Base-by-base conservation (phyloP, 2,329 filamentous ascomycete genomes). In the Cladosporium sp. region DNA sequence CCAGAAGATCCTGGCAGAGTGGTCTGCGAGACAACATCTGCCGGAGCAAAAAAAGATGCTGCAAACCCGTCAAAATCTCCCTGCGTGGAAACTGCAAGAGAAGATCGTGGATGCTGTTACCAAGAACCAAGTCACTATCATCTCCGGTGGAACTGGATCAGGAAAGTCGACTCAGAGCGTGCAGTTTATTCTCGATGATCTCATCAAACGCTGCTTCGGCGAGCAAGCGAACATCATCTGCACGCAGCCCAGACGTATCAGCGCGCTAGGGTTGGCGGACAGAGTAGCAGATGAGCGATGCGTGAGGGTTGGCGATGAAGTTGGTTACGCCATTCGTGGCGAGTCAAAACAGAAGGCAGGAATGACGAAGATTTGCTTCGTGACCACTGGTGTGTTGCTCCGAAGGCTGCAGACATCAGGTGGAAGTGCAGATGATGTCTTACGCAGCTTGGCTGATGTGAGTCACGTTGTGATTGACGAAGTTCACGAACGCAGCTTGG, bases 111-210 rank as follows among this genome's bases (percentile, higher is more conserved):
- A 80, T 16, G 86, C 87, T 0, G 87, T 98, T 45, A 79, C 79
- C 40, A 74, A 78, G 4, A 83, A 92, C 63, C 86, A 96, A 68
- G 90, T 98, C 46, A 95, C 89, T 1, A 96, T 98, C 63, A 93
- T 98, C 61, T 95, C 91, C 41, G 93, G 93, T 60, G 93, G 97
- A 72, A 98, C 93, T 3, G 93, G 93, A 49, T 95, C 89, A 14
- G 93, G 93, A 65, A 98, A 98, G 71, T 95, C 89, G 45, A 97
- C 93, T 0, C 93, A 98, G 68, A 93, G 89, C 2, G 89, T 97
- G 33, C 93, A 98, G 68, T 98, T 97, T 69, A 79, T 98, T 41
- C 77, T 98, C 1, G 93, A 98, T 63, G 89, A 97, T 61, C 75
- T 97, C 58, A 95, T 96, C 61, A 77, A 80, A 56, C 78, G 81